A percentile compares a stretch with the other conserved stretches of the same genome.
These are phyloP conservation scores for Cenococcum geophilum DNA, from an alignment of 495 filamentous ascomycete species.

Conservation along the genomic window DNA sequence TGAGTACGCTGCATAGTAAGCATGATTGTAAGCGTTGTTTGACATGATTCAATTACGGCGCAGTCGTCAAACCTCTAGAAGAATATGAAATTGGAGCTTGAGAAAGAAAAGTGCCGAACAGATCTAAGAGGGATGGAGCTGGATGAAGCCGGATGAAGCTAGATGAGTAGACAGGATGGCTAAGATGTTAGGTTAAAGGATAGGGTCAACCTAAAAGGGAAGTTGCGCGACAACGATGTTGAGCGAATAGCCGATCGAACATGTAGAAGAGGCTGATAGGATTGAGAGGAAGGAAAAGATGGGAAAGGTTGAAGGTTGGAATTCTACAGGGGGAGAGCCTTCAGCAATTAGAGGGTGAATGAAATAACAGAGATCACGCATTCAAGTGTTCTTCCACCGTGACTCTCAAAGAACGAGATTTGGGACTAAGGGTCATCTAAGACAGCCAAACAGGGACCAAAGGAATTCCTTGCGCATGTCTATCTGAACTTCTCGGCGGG, in stretches of 20 bases:
- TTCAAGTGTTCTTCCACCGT: neutral
- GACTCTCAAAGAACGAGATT: neutral
- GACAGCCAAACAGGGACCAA: neutral
- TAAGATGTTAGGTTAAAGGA: neutral
- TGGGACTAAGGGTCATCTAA: neutral
- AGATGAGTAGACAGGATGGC: too few relatives aligned
- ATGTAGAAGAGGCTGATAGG: neutral
- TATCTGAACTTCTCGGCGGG: neutral
- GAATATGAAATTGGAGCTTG: slow-evolving; percentile 1
- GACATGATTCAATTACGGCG: neutral
- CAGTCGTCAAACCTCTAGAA: neutral
- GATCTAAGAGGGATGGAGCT: neutral
- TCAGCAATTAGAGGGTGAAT: neutral
- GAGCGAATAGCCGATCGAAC: neutral
- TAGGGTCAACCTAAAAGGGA: neutral
- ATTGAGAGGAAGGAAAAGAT: neutral
- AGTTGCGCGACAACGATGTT: neutral
- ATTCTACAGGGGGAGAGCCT: neutral
- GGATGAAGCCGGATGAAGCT: neutral
- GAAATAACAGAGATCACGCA: neutral
- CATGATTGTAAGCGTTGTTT: slow-evolving; percentile 4
- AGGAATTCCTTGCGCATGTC: neutral
- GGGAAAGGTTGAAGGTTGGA: neutral
- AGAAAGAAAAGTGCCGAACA: neutral
- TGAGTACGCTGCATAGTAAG: slow-evolving; percentile 1